Percentiles rank a stretch among this genome's conserved stretches.
Evolutionary conservation across 177 flowering plant species (phyloP).

Genomic region (Vitis hybrid): DNA sequence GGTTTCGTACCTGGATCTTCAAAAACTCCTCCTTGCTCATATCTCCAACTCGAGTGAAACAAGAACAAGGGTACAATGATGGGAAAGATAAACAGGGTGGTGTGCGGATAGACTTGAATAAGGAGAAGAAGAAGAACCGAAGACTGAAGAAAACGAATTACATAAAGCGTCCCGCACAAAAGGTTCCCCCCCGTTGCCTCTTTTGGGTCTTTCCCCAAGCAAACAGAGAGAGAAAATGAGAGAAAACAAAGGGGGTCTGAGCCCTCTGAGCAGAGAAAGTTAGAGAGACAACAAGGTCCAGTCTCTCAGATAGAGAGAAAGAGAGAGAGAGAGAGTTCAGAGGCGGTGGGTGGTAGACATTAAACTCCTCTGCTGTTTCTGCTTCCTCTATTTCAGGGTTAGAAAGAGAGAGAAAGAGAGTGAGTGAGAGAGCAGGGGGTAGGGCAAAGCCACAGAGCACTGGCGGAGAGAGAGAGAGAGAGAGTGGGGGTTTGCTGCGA

Average conservation of each 20-base stretch:
- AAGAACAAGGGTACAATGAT: slow-evolving; percentile 8
- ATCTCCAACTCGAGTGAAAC: slow-evolving; percentile 17
- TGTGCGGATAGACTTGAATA: slow-evolving; percentile 26
- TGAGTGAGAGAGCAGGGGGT: slow-evolving; percentile 6
- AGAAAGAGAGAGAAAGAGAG: slow-evolving; percentile 29
- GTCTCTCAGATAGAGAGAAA: slow-evolving; percentile 22
- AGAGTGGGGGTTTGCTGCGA: not conserved
- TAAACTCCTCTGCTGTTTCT: slow-evolving; percentile 29
- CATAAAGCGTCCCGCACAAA: slow-evolving; percentile 14
- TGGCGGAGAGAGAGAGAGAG: slow-evolving; percentile 15
- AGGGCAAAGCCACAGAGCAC: not conserved
- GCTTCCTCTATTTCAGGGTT: slow-evolving; percentile 68
- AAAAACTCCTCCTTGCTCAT: slow-evolving; percentile 91
- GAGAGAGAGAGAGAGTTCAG: slow-evolving; percentile 21
- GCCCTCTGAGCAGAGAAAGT: slow-evolving; percentile 20
- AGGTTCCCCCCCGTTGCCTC: slow-evolving; percentile 16
- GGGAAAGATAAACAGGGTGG: not conserved
- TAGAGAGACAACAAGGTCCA: slow-evolving; percentile 16
- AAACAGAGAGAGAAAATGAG: slow-evolving; percentile 14
- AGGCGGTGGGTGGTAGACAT: slow-evolving; percentile 38
- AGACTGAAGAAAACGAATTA: slow-evolving; percentile 6
- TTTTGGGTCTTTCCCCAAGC: slow-evolving; percentile 12
- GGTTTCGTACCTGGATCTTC: slow-evolving; percentile 71
- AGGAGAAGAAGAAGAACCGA: slow-evolving; percentile 13
- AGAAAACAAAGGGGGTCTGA: slow-evolving; percentile 25